Conservation (phyloP, 331 rosid species). For the Cydonia oblonga region DNA sequence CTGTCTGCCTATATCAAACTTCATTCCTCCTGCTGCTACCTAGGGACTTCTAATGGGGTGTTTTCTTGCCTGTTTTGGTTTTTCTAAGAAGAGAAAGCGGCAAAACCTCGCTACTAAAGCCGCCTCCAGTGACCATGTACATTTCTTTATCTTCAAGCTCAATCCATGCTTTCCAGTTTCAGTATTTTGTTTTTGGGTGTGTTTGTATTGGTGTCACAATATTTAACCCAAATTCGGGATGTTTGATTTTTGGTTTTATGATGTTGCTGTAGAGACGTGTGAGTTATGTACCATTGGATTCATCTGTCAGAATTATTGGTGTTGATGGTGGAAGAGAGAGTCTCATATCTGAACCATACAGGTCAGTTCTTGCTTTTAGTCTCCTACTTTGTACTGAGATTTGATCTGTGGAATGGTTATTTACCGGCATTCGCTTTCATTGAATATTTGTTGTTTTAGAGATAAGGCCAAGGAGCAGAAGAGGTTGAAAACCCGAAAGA, state of each 20-base stretch:
- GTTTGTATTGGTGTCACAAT: background rate
- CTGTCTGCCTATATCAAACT: background rate
- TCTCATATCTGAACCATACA: conserved; percentile 27
- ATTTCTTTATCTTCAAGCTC: background rate
- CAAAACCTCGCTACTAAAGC: conserved; percentile 36
- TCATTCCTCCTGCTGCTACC: background rate
- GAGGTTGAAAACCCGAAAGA: conserved; percentile 49
- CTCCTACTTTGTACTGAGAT: background rate
- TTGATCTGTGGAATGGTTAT: background rate
- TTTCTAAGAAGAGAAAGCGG: conserved; percentile 46
- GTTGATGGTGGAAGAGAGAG: conserved; percentile 20
- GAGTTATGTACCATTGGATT: conserved; percentile 42
- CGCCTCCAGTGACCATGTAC: conserved; percentile 33
- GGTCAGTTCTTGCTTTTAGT: conserved; percentile 27
- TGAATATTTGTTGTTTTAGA: conserved; percentile 26
- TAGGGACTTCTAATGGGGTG: conserved; percentile 49
- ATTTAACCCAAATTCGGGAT: background rate
- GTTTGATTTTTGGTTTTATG: background rate
- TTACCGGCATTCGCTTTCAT: background rate
- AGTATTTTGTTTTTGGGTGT: background rate
- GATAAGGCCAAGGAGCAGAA: conserved; percentile 43
- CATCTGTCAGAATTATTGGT: conserved; percentile 16
- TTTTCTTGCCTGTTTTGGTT: conserved; percentile 69
- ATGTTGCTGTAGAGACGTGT: conserved; percentile 41
- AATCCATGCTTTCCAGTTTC: background rate